A percentile compares a stretch with the other conserved stretches of the same genome.
phyloP scores from a whole-genome alignment of 1,139 yeast genomes.

The Zygosaccharomyces pseudobailii region DNA sequence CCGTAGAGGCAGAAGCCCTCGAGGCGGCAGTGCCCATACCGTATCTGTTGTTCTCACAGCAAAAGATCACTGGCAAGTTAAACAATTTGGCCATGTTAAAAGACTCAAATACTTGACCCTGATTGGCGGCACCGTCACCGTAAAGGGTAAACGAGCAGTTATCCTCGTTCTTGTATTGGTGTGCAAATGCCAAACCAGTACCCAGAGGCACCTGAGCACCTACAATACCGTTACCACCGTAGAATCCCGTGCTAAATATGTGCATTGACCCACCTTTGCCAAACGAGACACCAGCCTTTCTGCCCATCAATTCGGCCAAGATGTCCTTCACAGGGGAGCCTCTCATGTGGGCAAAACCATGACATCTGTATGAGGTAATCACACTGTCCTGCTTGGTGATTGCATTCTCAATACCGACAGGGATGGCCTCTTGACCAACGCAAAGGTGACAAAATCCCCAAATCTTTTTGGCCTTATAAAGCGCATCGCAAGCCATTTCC shows the following conservation, averaged over 20 bases:
- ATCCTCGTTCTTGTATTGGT: conserved; percentile 80
- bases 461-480: conserved; percentile 96
- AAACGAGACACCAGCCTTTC: conserved; percentile 87
- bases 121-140: conserved; percentile 99
- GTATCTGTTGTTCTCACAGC: conserved; percentile 98
- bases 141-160: conserved; percentile 83
- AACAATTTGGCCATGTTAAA: conserved; percentile 99
- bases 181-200: conserved; percentile 95
- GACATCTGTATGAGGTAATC: conserved; percentile 97
- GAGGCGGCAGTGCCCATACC: conserved; percentile 99
- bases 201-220: conserved; percentile 99
- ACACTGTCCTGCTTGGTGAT: conserved; percentile 78
- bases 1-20: conserved; percentile 93
- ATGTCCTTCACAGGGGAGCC: conserved; percentile 90
- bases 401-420: conserved; percentile 97
- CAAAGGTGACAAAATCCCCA: conserved; percentile 98
- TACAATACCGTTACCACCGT: conserved; percentile 99
- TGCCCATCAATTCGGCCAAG: conserved; percentile 95
- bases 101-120: conserved; percentile 97
- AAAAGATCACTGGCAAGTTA: conserved; percentile 91
- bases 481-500: conserved; percentile 98
- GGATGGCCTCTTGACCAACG: conserved; percentile 98
- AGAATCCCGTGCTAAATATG: conserved; percentile 91
- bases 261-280: conserved; percentile 99
- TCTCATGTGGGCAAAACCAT: conserved; percentile 94